Conservation (phyloP, 345 rosid genomes). For the Reutealis trisperma region DNA sequence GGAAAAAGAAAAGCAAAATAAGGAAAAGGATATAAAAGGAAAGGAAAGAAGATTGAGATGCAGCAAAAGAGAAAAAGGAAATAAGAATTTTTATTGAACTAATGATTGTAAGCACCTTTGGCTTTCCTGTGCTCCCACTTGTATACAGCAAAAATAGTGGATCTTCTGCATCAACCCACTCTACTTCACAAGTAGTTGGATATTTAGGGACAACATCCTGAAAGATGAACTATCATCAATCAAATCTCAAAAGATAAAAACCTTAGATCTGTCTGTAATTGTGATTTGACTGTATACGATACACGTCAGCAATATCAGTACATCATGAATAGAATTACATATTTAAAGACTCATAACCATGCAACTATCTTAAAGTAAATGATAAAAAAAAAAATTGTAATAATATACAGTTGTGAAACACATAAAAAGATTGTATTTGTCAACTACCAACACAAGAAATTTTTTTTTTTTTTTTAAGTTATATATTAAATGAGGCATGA, state of each 20-base stretch:
- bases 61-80: neutral
- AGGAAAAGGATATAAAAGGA: neutral
- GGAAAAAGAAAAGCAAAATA: neutral
- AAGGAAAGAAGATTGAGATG: too few species aligned
- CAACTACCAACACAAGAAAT: neutral
- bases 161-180: conserved; percentile 99
- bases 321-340: neutral
- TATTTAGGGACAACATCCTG: conserved; percentile 83
- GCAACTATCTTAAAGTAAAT: neutral
- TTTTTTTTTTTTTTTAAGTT: neutral
- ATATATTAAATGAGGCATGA: neutral
- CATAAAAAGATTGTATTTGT: neutral
- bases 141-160: conserved; percentile 92
- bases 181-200: conserved; percentile 80
- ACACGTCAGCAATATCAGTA: neutral
- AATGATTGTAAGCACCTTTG: conserved; percentile 59
- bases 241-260: conserved; percentile 11
- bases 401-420: neutral
- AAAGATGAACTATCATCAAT: conserved; percentile 18
- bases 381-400: neutral
- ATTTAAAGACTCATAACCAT: neutral
- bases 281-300: neutral
- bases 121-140: conserved; percentile 99
- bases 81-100: conserved; percentile 1
- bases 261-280: neutral